phyloP scores from a whole-genome alignment of 441 rosid species.

The Aleurites moluccanus region DNA sequence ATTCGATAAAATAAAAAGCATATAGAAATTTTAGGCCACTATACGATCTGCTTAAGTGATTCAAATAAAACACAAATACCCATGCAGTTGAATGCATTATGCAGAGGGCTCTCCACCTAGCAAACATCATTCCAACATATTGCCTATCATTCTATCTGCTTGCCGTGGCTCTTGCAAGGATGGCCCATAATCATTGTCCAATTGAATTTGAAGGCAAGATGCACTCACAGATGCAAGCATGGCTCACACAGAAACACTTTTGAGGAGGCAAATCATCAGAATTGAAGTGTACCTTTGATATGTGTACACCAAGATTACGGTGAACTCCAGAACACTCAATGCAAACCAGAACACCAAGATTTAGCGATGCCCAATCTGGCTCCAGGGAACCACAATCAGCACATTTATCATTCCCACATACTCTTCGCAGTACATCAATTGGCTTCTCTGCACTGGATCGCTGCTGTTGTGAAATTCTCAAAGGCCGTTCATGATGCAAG shows the following conservation, averaged over 20 bases:
- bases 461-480: conserved; percentile 71
- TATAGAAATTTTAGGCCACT: not conserved
- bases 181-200: conserved; percentile 3
- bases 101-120: not conserved
- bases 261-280: conserved; percentile 12
- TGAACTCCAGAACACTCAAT: conserved; percentile 99
- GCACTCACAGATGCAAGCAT: not conserved
- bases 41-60: not conserved
- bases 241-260: not conserved
- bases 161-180: not conserved
- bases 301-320: conserved; percentile 97
- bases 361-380: conserved; percentile 99
- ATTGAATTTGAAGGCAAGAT: conserved; percentile 9
- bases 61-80: not conserved
- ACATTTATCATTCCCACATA: conserved; percentile 93
- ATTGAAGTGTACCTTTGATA: conserved; percentile 73
- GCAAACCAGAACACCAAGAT: conserved; percentile 97
- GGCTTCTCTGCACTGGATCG: conserved; percentile 84
- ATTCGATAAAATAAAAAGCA: not conserved
- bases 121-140: not conserved
- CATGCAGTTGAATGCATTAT: not conserved
- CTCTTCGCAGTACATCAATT: conserved; percentile 77
- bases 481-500: conserved; percentile 63
- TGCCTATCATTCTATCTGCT: not conserved
- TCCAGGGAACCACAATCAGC: conserved; percentile 99